A percentile compares a stretch with the other conserved stretches of the same genome.
Evolutionary conservation across 225 moss, liverwort and hornwort species (phyloP).

Genomic region (Pseudisothecium myosuroides): DNA sequence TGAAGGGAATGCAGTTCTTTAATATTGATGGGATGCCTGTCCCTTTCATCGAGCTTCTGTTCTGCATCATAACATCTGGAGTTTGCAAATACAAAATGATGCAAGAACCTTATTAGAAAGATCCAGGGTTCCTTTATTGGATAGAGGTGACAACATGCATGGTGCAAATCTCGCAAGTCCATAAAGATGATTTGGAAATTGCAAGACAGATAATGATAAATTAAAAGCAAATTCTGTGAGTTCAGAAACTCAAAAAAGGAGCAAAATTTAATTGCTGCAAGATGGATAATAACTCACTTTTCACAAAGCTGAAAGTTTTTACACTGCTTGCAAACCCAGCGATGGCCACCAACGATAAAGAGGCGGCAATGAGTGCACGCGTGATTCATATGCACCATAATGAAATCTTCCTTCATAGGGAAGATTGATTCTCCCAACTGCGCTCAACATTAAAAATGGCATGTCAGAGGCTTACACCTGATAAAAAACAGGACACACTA

Average conservation of each 20-base stretch:
- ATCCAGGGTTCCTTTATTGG: neutral
- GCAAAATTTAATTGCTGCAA: neutral
- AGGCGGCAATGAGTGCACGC: constrained; percentile 85
- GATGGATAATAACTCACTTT: constrained; percentile 28
- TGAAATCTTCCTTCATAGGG: constrained; percentile 99
- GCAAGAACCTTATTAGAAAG: neutral
- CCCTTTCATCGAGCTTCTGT: constrained; percentile 72
- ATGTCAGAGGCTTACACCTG: neutral
- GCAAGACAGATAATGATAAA: neutral
- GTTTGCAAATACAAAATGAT: neutral
- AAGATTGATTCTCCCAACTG: constrained; percentile 98
- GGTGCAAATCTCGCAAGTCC: neutral
- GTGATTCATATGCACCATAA: constrained; percentile 98
- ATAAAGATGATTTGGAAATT: neutral
- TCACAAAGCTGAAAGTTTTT: constrained; percentile 90
- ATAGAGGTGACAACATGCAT: neutral
- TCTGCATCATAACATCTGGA: constrained; percentile 76
- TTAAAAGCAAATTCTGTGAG: neutral
- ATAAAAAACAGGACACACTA: neutral
- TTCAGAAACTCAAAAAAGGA: neutral
- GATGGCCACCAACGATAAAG: constrained; percentile 69
- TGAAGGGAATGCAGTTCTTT: constrained; percentile 59
- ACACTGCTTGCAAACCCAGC: constrained; percentile 92
- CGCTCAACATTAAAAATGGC: neutral
- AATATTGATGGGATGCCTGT: constrained; percentile 57